phyloP scores from a whole-genome alignment of 2,329 filamentous ascomycete genomes.

The Helicocarpus griseus region DNA sequence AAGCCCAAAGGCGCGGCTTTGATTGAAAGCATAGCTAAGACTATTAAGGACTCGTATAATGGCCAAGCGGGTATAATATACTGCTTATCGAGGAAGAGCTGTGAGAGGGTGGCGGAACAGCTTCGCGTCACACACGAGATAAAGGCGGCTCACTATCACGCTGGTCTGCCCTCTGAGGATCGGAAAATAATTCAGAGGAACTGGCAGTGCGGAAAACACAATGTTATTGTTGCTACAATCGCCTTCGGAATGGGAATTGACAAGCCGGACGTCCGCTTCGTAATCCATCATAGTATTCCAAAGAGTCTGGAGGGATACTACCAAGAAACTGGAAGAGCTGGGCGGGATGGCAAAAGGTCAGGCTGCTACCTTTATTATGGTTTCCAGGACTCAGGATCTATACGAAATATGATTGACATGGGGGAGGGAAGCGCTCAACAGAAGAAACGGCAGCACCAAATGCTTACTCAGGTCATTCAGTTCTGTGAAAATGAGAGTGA shows the following conservation, averaged over 20 bases:
- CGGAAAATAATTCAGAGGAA: conserved; percentile 63
- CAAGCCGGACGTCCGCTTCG: conserved; percentile 91
- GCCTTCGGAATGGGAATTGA: conserved; percentile 99
- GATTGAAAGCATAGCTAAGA: conserved; percentile 43
- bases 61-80: conserved; percentile 85
- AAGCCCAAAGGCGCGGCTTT: conserved; percentile 55
- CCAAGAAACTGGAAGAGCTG: conserved; percentile 91
- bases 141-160: conserved; percentile 76
- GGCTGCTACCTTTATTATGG: conserved; percentile 86
- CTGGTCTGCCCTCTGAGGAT: conserved; percentile 57
- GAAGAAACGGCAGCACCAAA: conserved; percentile 71
- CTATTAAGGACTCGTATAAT: conserved; percentile 59
- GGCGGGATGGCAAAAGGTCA: conserved; percentile 77
- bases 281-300: conserved; percentile 84
- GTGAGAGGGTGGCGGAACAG: conserved; percentile 67
- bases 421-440: conserved; percentile 67
- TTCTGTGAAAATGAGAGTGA: conserved; percentile 86
- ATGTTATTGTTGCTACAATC: conserved; percentile 95
- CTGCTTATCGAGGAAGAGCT: conserved; percentile 73
- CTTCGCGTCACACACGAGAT: conserved; percentile 55
- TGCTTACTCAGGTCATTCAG: conserved; percentile 75
- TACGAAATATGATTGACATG: conserved; percentile 75
- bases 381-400: conserved; percentile 62
- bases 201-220: conserved; percentile 71
- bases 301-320: conserved; percentile 98